Evolutionary conservation across 441 rosid species (phyloP).

Genomic region (Euphorbia neoarborescens): DNA sequence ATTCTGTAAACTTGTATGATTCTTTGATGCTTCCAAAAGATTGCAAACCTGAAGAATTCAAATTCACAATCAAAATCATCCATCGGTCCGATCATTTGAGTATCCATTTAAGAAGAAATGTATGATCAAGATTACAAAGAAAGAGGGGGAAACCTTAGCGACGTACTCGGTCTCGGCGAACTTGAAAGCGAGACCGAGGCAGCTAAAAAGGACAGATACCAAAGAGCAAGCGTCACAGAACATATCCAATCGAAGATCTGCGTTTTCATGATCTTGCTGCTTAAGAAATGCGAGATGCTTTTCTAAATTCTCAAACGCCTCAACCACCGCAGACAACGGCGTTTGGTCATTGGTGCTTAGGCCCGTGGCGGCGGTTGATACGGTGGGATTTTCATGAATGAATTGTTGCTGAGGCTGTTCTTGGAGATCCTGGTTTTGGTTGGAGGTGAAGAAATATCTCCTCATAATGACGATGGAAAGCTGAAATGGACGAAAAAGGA

Average conservation of each 20-base stretch:
- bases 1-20: slow-evolving; percentile 35
- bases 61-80: background rate
- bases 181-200: slow-evolving; percentile 84
- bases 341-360: slow-evolving; percentile 16
- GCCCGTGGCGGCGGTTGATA: slow-evolving; percentile 9
- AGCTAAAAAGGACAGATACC: slow-evolving; percentile 64
- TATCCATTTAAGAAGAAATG: background rate
- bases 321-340: slow-evolving; percentile 49
- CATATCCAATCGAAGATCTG: slow-evolving; percentile 44
- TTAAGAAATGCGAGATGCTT: slow-evolving; percentile 24
- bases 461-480: background rate
- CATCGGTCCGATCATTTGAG: background rate
- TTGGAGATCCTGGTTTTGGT: background rate
- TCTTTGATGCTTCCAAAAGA: slow-evolving; percentile 66
- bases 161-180: slow-evolving; percentile 80
- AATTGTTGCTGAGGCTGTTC: slow-evolving; percentile 10
- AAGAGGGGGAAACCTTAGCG: slow-evolving; percentile 42
- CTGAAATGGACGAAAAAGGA: background rate
- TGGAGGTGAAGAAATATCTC: slow-evolving; percentile 13
- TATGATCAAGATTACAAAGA: background rate
- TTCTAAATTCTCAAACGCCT: slow-evolving; percentile 61
- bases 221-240: slow-evolving; percentile 67
- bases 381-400: slow-evolving; percentile 27
- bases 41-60: slow-evolving; percentile 45
- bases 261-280: background rate